These are phyloP conservation scores for Sclerotinia sclerotiorum DNA, from an alignment of 2,329 filamentous ascomycete genomes.

Conservation along the genomic window DNA sequence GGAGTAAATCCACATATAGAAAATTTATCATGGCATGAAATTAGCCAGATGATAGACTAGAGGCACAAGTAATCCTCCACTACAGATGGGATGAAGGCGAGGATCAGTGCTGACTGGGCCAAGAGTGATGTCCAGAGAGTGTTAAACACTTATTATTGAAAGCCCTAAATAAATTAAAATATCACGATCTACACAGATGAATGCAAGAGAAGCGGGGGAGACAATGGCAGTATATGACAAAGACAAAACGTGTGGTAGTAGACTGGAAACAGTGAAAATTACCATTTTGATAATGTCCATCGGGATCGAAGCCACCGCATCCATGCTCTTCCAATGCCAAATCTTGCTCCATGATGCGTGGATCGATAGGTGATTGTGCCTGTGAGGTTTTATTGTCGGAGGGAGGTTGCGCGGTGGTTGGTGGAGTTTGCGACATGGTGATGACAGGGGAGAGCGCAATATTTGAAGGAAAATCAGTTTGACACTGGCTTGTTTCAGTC, in stretches of 20 bases:
- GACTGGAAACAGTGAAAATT: neutral
- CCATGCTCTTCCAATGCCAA: neutral
- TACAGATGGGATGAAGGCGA: neutral
- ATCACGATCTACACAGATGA: neutral
- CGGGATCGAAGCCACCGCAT: constrained; percentile 5
- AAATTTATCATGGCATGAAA: neutral
- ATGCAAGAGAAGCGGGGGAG: neutral
- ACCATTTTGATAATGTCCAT: constrained; percentile 20
- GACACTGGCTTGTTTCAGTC: constrained; percentile 6
- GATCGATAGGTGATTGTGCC: neutral
- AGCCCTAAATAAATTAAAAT: neutral
- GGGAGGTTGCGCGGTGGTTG: neutral
- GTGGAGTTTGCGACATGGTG: neutral
- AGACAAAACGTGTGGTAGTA: neutral
- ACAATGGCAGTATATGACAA: neutral
- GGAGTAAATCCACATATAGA: neutral
- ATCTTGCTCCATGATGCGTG: neutral
- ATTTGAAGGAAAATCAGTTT: neutral
- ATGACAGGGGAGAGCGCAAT: neutral
- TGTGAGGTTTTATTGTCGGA: neutral
- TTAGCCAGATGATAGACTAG: neutral
- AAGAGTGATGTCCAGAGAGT: neutral
- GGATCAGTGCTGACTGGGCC: neutral
- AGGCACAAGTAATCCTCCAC: neutral
- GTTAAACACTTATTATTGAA: neutral